phyloP scores from a whole-genome alignment of 495 filamentous ascomycete genomes.

The Immersiella caudata region DNA sequence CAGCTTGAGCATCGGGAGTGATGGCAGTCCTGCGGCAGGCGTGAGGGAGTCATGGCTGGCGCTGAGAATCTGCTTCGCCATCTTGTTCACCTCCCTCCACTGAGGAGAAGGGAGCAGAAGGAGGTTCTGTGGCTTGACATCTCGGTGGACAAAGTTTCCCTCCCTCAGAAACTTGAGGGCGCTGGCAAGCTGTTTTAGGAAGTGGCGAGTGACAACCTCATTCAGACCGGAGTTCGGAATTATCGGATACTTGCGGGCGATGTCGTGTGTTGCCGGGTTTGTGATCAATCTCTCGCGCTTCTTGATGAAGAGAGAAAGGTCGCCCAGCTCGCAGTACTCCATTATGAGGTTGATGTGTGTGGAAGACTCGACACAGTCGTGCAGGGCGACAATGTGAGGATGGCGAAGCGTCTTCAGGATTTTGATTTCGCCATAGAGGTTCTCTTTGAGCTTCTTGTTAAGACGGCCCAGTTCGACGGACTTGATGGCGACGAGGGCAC shows the following conservation, averaged over 20 bases:
- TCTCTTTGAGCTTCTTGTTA: conserved; percentile 94
- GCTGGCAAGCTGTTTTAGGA: conserved; percentile 92
- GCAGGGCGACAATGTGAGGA: conserved; percentile 94
- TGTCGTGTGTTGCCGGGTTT: conserved; percentile 76
- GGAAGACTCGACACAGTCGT: conserved; percentile 84
- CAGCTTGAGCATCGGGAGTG: conserved; percentile 92
- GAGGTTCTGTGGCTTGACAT: conserved; percentile 97
- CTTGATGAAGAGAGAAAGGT: conserved; percentile 93
- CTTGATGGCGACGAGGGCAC: conserved; percentile 86
- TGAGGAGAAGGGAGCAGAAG: conserved; percentile 82
- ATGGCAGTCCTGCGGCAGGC: conserved; percentile 80
- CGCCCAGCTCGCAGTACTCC: conserved; percentile 96
- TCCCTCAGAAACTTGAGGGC: conserved; percentile 85
- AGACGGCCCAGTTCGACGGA: conserved; percentile 87
- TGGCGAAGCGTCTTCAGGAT: conserved; percentile 91
- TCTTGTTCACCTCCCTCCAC: conserved; percentile 50
- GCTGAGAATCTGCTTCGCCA: conserved; percentile 52
- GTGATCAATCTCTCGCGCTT: conserved; percentile 76
- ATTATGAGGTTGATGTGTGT: conserved; percentile 95
- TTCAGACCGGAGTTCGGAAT: conserved; percentile 78
- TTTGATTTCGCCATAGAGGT: conserved; percentile 90
- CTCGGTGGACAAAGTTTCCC: conserved; percentile 88
- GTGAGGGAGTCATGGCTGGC: conserved; percentile 75
- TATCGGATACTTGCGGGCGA: conserved; percentile 90
- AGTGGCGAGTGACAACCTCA: conserved; percentile 92